These are phyloP conservation scores for Coniochaeta sp. DNA, from an alignment of 2,329 filamentous ascomycete species.

Conservation along the genomic window DNA sequence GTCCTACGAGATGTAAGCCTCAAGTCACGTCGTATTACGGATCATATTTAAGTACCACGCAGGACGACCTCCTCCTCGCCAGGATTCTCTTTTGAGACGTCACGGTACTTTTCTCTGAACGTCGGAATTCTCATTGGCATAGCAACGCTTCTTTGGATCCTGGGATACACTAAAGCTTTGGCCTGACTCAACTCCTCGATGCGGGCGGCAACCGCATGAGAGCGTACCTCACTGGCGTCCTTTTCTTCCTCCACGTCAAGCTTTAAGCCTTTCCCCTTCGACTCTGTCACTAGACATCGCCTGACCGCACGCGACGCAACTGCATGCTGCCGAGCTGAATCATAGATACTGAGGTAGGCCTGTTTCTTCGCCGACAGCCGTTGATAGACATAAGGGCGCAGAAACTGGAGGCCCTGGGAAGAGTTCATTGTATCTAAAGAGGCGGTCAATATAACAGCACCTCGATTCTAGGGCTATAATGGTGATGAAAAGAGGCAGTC, in stretches of 20 bases:
- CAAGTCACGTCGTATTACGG: background rate
- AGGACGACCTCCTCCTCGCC: conserved; percentile 22
- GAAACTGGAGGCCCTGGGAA: conserved; percentile 36
- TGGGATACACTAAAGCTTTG: conserved; percentile 48
- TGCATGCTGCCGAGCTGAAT: conserved; percentile 24
- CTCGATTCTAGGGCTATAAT: background rate
- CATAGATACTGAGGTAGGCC: conserved; percentile 41
- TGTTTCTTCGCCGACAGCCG: conserved; percentile 15
- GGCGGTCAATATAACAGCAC: background rate
- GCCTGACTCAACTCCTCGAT: conserved; percentile 43
- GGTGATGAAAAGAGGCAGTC: conserved; percentile 15
- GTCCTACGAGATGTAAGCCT: conserved; percentile 37
- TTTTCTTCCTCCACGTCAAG: background rate
- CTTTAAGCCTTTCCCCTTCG: background rate
- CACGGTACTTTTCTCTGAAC: conserved; percentile 26
- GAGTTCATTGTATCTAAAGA: conserved; percentile 31
- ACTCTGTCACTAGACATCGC: conserved; percentile 5
- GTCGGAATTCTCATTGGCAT: conserved; percentile 26
- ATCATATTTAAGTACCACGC: conserved; percentile 11
- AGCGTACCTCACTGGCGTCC: conserved; percentile 1
- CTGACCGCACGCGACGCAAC: background rate
- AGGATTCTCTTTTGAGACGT: conserved; percentile 10
- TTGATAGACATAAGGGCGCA: conserved; percentile 47
- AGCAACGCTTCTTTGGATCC: conserved; percentile 25
- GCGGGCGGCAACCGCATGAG: conserved; percentile 21